Base-by-base conservation (phyloP, 192 early-diverging fungal species). In the Chytriomyces confervae region DNA sequence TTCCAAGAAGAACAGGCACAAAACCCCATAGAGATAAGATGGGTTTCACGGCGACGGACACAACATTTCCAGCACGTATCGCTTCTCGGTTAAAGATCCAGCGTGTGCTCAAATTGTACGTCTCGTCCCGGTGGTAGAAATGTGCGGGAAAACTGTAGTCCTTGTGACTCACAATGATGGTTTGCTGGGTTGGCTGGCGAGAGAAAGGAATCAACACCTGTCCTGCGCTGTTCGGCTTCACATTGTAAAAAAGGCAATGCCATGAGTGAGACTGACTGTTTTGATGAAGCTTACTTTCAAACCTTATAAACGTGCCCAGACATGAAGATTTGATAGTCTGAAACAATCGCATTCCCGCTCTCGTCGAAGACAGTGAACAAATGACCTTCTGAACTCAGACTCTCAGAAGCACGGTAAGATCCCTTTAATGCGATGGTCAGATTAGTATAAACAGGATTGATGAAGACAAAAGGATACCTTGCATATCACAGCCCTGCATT, bases 41-140 rank as follows among this genome's bases (percentile, higher is more conserved):
- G 7, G 72, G 61, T 7, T n/a, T 16, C 27, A 74, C 72, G n/a
- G 72, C 72, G 8, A 74, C 72, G 24, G 60, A n/a, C 3, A 74
- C 13, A 44, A 47, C 45, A 44, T 63, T 74, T 62, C 72, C 72
- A 7, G 7, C 20, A 29, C 72, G 72, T 27, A 74, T 44, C 6
- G 72, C 53, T 74, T 74, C 72, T 18, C 72, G 27, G 61, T 74
- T 74, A 20, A 62, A 74, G 13, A 74, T 44, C 72, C 72, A 74
- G 7, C 27, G 29, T 3, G 72, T 27, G 10, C 36, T 7, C 8
- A 74, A 24, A 13, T 7, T 8, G n/a, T 62, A 74, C 7, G 43
- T 6, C 46, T 74, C 72, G 7, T 20, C 29, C 13, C 18, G 45
- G 27, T 74, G 57, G 16, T 44, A 18, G 72, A 74, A 74, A 7